phyloP scores from a whole-genome alignment of 768 basidiomycete species.

The Lyophyllum decastes region DNA sequence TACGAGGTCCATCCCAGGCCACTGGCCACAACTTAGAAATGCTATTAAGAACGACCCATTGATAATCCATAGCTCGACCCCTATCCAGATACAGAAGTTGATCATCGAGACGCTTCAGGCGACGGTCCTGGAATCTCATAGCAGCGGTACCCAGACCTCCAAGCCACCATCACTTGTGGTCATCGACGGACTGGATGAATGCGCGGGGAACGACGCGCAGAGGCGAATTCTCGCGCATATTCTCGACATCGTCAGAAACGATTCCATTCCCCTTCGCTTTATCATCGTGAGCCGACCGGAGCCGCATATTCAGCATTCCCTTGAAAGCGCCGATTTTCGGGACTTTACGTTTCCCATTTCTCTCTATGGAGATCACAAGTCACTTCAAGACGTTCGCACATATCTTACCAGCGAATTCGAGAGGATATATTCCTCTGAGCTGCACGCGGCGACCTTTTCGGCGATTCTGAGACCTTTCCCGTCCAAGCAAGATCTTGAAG shows the following conservation, averaged over 20 bases:
- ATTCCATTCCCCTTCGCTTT: constrained; percentile 20
- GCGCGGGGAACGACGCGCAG: constrained; percentile 13
- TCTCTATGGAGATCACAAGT: background rate
- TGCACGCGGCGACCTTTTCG: background rate
- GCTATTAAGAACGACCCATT: background rate
- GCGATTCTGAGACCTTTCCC: background rate
- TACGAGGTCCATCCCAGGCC: background rate
- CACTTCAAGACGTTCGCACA: background rate
- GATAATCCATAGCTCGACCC: background rate
- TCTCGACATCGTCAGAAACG: background rate
- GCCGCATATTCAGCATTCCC: constrained; percentile 17
- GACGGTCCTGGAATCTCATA: too few relatives aligned
- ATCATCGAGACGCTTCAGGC: background rate
- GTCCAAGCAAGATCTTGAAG: background rate
- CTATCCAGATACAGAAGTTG: background rate
- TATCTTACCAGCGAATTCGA: background rate
- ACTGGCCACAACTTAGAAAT: background rate
- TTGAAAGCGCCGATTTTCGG: background rate
- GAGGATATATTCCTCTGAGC: background rate
- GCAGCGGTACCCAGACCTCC: too few relatives aligned
- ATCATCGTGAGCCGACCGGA: constrained; percentile 30
- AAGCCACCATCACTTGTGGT: constrained; percentile 13
- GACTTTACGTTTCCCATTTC: background rate
- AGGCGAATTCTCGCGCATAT: constrained; percentile 15
- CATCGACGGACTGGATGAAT: too few relatives aligned